phyloP scores from a whole-genome alignment of 495 filamentous ascomycete species.

The Neurospora sp. region DNA sequence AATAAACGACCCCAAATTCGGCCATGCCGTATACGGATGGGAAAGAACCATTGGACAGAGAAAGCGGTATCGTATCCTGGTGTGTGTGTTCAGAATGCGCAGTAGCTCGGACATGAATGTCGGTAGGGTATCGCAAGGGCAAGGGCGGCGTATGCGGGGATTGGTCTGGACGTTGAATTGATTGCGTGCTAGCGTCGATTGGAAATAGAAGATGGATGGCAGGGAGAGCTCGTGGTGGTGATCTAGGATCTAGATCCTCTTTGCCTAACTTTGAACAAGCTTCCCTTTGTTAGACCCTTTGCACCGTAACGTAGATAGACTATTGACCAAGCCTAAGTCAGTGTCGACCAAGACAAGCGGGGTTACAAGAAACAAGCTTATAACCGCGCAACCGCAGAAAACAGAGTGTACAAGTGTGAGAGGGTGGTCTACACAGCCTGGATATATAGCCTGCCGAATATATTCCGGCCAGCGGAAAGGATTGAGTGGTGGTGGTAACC shows the following conservation, averaged over 20 bases:
- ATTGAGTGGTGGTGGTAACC: neutral
- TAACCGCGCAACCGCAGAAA: neutral
- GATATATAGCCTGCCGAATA: neutral
- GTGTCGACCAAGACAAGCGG: neutral
- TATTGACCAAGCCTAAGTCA: neutral
- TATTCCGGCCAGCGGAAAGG: neutral
- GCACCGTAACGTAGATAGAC: neutral
- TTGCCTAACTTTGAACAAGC: neutral
- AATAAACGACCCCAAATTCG: neutral
- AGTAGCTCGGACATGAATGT: neutral
- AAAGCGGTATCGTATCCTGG: neutral
- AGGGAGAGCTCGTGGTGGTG: neutral
- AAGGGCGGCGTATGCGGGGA: neutral
- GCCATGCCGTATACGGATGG: neutral
- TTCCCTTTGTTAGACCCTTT: neutral
- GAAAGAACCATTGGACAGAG: neutral
- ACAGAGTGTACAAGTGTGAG: neutral
- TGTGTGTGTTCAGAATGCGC: neutral
- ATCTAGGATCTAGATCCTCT: neutral
- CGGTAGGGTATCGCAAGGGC: neutral
- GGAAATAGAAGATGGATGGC: neutral
- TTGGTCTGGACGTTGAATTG: neutral
- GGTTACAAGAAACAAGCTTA: no score
- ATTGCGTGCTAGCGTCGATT: neutral
- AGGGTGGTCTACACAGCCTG: neutral